These are phyloP conservation scores for Boletales sp. DNA, from an alignment of 768 basidiomycete genomes.

Conservation along the genomic window DNA sequence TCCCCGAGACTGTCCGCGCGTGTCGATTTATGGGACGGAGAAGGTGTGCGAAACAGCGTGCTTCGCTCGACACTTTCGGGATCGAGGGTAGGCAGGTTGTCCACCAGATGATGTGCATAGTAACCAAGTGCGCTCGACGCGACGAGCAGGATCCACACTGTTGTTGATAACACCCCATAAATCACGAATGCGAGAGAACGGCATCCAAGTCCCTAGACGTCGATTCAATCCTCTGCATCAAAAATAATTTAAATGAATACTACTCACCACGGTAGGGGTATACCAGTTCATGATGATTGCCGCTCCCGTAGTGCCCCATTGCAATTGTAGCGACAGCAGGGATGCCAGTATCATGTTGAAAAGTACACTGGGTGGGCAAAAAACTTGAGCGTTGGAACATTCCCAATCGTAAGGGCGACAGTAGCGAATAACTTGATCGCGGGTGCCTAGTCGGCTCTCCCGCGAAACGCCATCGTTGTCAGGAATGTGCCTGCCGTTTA, in stretches of 20 bases:
- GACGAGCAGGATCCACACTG: conserved; percentile 30
- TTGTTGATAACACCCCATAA: conserved; percentile 28
- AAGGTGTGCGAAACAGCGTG: background rate
- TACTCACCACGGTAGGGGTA: conserved; percentile 29
- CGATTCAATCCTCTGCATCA: too few relatives aligned
- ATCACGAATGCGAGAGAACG: conserved; percentile 31
- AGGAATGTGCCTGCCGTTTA: background rate
- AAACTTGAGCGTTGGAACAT: too few relatives aligned
- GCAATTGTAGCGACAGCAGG: conserved; percentile 25
- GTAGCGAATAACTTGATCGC: conserved; percentile 16
- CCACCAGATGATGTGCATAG: conserved; percentile 8
- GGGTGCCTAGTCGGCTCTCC: conserved; percentile 17
- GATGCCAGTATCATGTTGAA: conserved; percentile 30
- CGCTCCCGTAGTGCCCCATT: conserved; percentile 31
- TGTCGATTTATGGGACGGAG: background rate
- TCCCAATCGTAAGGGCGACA: conserved; percentile 9
- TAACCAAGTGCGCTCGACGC: conserved; percentile 26
- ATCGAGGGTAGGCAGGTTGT: background rate
- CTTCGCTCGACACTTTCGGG: background rate
- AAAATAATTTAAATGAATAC: too few relatives aligned
- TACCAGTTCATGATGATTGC: conserved; percentile 26
- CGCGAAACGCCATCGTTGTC: conserved; percentile 1
- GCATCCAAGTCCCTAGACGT: conserved; percentile 35
- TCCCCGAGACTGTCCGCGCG: background rate
- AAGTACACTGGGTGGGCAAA: conserved; percentile 22